Evolutionary conservation across 176 grass and related monocot genomes (phyloP).

Genomic region (Phoenix dactylifera): DNA sequence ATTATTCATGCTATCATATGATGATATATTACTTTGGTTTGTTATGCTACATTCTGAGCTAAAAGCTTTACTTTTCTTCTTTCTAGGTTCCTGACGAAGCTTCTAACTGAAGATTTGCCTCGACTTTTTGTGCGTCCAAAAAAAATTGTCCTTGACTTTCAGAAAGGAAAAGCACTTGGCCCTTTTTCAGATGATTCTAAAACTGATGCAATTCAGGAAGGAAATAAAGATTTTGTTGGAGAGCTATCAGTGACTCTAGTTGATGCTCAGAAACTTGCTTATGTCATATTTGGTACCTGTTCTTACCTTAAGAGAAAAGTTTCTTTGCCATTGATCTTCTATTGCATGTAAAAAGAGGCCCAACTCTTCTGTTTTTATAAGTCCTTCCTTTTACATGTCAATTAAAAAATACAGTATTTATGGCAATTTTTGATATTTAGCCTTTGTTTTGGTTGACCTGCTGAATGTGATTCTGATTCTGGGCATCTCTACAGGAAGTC

Average conservation of each 20-base stretch:
- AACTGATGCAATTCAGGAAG: slow-evolving; percentile 51
- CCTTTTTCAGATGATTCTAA: slow-evolving; percentile 45
- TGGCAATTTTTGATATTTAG: no score
- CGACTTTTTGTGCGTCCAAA: slow-evolving; percentile 90
- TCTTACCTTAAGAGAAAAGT: no score
- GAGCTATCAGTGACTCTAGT: slow-evolving; percentile 91
- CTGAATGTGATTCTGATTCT: no score
- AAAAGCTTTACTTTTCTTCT: background rate
- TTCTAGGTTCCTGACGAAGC: slow-evolving; percentile 87
- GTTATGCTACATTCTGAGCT: no score
- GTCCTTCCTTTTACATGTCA: no score
- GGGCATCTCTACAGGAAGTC: no score
- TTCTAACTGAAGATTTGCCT: slow-evolving; percentile 91
- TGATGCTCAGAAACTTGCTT: slow-evolving; percentile 90
- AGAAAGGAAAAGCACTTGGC: slow-evolving; percentile 69
- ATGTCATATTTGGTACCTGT: slow-evolving; percentile 58
- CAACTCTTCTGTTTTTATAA: no score
- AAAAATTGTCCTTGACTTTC: slow-evolving; percentile 98
- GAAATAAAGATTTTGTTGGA: slow-evolving; percentile 86
- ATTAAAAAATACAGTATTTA: no score
- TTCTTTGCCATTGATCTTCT: background rate
- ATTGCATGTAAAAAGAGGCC: no score
- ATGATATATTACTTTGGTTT: no score
- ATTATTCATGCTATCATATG: background rate
- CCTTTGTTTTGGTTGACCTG: no score